A percentile compares a stretch with the other conserved stretches of the same genome.
Evolutionary conservation across 805 yeast genomes (phyloP).

Genomic region (Wickerhamiella hasegawae): DNA sequence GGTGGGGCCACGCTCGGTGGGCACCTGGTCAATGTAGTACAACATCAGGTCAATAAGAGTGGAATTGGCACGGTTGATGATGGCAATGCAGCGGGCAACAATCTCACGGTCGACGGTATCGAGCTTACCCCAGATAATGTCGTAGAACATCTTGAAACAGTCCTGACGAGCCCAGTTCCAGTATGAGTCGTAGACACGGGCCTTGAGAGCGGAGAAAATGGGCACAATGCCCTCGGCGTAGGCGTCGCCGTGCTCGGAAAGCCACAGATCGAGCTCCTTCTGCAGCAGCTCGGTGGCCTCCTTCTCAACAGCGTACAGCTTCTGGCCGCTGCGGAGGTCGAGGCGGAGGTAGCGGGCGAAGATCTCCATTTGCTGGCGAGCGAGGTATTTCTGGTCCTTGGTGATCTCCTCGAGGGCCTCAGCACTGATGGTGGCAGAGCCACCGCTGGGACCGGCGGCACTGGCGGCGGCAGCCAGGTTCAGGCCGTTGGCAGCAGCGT

Average conservation of each 20-base stretch:
- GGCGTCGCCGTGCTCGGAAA: constrained; percentile 82
- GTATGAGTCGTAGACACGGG: constrained; percentile 90
- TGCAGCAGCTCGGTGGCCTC: constrained; percentile 74
- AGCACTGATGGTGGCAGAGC: constrained; percentile 61
- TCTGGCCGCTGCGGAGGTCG: constrained; percentile 84
- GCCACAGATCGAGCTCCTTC: constrained; percentile 81
- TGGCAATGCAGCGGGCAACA: constrained; percentile 87
- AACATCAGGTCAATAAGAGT: constrained; percentile 93
- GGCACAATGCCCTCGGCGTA: constrained; percentile 87
- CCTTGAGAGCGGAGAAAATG: constrained; percentile 78
- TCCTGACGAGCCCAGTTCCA: constrained; percentile 99
- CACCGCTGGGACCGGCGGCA: constrained; percentile 31
- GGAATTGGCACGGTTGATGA: constrained; percentile 95
- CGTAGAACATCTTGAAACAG: constrained; percentile 81
- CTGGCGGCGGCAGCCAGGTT: constrained; percentile 54
- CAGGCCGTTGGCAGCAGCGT: constrained; percentile 71
- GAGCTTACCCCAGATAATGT: constrained; percentile 86
- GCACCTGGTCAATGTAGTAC: constrained; percentile 72
- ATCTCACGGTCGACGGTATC: constrained; percentile 90
- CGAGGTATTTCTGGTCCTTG: constrained; percentile 52
- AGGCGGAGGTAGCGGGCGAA: constrained; percentile 88
- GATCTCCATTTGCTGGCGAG: constrained; percentile 74
- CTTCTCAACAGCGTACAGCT: constrained; percentile 64
- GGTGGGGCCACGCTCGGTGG: constrained; percentile 79
- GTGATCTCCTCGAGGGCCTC: constrained; percentile 83